phyloP scores from a whole-genome alignment of 2,329 filamentous ascomycete genomes.

The Dothistroma septosporum region DNA sequence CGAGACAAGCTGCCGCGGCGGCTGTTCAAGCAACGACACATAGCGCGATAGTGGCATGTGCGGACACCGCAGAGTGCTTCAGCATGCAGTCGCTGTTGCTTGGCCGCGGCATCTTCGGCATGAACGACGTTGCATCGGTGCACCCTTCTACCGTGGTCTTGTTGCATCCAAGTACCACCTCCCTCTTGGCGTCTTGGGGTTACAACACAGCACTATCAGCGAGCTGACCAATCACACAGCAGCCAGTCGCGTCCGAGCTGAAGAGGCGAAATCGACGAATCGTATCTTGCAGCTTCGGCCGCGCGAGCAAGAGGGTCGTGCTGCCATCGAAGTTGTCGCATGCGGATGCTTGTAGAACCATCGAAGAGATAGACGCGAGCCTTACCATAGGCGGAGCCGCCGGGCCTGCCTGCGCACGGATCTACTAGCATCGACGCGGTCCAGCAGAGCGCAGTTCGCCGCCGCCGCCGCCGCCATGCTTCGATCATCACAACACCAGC shows the following conservation, averaged over 20 bases:
- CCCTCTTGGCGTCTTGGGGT: not conserved
- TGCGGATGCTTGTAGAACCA: not conserved
- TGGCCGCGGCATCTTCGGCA: not conserved
- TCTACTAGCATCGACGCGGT: not conserved
- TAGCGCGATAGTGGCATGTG: no score
- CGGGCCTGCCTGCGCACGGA: not conserved
- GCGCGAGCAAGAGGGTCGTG: not conserved
- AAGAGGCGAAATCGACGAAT: not conserved
- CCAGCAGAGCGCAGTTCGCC: not conserved
- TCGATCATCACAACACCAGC: not conserved
- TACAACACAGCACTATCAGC: not conserved
- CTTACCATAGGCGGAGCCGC: not conserved
- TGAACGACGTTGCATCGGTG: conserved; percentile 1
- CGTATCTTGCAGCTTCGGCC: not conserved
- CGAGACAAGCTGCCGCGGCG: not conserved
- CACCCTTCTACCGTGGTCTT: not conserved
- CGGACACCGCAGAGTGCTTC: not conserved
- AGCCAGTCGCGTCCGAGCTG: not conserved
- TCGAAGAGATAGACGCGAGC: not conserved
- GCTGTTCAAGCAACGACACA: not conserved
- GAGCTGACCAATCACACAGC: not conserved
- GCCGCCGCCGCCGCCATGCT: conserved; percentile 3
- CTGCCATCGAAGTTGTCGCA: not conserved
- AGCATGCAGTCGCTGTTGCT: no score
- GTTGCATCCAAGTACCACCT: not conserved